These are phyloP conservation scores for Geranium incanum DNA, from an alignment of 441 rosid genomes.

Conservation along the genomic window DNA sequence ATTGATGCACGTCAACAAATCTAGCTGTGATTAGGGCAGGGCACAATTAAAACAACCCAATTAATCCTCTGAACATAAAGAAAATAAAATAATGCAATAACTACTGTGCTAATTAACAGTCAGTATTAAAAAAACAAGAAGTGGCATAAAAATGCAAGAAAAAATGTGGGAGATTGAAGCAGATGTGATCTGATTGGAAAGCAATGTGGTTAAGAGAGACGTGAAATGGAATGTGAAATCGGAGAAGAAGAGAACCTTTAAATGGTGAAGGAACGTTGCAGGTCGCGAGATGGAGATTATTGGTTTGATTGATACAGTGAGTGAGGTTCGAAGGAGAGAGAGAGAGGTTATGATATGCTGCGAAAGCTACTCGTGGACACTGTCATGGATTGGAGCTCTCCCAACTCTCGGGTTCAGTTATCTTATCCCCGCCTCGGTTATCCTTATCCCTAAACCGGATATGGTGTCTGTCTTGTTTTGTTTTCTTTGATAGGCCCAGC, in stretches of 20 bases:
- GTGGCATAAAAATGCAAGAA: neutral
- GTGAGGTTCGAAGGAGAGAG: neutral
- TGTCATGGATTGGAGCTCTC: neutral
- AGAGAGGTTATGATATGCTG: neutral
- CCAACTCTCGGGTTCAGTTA: neutral
- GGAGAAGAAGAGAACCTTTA: neutral
- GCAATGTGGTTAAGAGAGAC: neutral
- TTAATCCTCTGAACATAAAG: neutral
- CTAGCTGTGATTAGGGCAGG: conserved; percentile 9
- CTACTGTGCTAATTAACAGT: neutral
- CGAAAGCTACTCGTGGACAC: neutral
- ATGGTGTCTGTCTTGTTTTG: too few relatives aligned
- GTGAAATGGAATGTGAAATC: neutral
- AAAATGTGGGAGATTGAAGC: neutral
- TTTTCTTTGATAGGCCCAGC: too few relatives aligned
- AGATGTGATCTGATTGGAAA: neutral
- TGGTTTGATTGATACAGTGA: neutral
- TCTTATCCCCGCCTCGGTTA: neutral
- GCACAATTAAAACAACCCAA: neutral
- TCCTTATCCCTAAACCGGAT: neutral
- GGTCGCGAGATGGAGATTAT: neutral
- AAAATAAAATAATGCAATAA: too few relatives aligned
- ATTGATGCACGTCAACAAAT: conserved; percentile 14
- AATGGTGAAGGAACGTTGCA: neutral
- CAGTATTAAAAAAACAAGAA: neutral